Conservation (phyloP, 2,329 filamentous ascomycete genomes). For the Epicoccum nigrum region DNA sequence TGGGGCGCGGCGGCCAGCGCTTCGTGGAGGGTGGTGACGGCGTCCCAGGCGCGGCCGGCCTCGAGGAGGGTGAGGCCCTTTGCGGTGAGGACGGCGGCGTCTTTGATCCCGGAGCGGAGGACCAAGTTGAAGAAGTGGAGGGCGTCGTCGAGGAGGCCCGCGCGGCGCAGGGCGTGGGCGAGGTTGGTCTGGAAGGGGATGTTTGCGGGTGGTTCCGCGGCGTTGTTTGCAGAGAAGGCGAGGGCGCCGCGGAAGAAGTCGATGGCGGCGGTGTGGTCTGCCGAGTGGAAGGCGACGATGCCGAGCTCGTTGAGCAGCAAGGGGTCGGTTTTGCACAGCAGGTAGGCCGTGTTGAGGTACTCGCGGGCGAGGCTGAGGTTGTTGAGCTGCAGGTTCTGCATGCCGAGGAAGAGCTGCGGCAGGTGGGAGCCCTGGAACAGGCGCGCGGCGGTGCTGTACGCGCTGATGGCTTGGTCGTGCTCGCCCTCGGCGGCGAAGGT, state of each 20-base stretch:
- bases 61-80: slow-evolving; percentile 87
- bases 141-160: slow-evolving; percentile 71
- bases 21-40: slow-evolving; percentile 82
- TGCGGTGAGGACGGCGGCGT: slow-evolving; percentile 77
- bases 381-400: slow-evolving; percentile 96
- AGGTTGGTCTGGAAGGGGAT: slow-evolving; percentile 85
- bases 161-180: slow-evolving; percentile 81
- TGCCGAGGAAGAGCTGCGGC: slow-evolving; percentile 92
- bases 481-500: slow-evolving; percentile 98
- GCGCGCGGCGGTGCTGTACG: slow-evolving; percentile 92
- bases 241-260: slow-evolving; percentile 80
- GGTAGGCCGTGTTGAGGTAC: slow-evolving; percentile 88
- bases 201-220: slow-evolving; percentile 82
- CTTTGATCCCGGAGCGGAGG: slow-evolving; percentile 79
- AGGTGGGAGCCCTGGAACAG: slow-evolving; percentile 97
- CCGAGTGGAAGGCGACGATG: slow-evolving; percentile 93
- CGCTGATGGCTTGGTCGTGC: slow-evolving; percentile 96
- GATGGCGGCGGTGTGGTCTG: slow-evolving; percentile 75
- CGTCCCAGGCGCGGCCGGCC: slow-evolving; percentile 74
- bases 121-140: slow-evolving; percentile 86
- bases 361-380: slow-evolving; percentile 94
- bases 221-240: slow-evolving; percentile 76
- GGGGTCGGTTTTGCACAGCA: slow-evolving; percentile 82
- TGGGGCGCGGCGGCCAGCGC: slow-evolving; percentile 79
- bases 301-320: slow-evolving; percentile 94